Base-by-base conservation (phyloP, 805 yeast species). In the Metschnikowia gelsemii region DNA sequence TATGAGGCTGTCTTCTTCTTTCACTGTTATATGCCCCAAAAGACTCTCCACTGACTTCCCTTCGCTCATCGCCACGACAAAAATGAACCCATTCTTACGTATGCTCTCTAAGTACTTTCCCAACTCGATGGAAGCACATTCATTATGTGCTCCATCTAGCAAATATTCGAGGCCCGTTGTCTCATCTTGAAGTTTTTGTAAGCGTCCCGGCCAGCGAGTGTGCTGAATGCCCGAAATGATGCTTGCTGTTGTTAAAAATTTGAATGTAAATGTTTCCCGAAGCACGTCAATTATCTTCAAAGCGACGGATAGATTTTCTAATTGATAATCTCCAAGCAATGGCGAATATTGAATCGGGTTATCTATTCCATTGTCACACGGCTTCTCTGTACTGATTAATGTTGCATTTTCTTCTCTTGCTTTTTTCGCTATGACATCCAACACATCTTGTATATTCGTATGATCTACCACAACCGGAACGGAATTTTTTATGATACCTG, bases 91-190 rank as follows among this genome's bases (percentile, higher is more conserved):
- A 47, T 47, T 50, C 4, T 55, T 51, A 31, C 55, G 28, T 55
- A 45, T 1, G 42, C 31, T 12, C 40, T 24, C 60, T 2, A 89
- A 61, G 56, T 70, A 87, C 28, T 70, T 70, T 0, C 74, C 75
- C 22, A 93, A 66, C 54, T 84, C 87, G n/a, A 64, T 62, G 0
- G 96, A 93, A 0, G 97, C 96, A 45, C 82, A 79, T 5, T 79
- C 80, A 58, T 93, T 93, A 59, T 93, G 98, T 0, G 98, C 97
- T 2, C 98, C 98, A 63, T 91, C 98, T 2, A 93, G 55, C 3
- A 93, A 61, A 0, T 80, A 60, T 1, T 53, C 48, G 0, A 43
- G 43, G 5, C 51, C 53, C 1, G 70, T 38, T 1, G 59, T 50
- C 2, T 59, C 37, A 17, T 58, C 52, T 1, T 38, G 36, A 1